phyloP scores from a whole-genome alignment of 441 rosid species.

The Bruguiera hainesii region DNA sequence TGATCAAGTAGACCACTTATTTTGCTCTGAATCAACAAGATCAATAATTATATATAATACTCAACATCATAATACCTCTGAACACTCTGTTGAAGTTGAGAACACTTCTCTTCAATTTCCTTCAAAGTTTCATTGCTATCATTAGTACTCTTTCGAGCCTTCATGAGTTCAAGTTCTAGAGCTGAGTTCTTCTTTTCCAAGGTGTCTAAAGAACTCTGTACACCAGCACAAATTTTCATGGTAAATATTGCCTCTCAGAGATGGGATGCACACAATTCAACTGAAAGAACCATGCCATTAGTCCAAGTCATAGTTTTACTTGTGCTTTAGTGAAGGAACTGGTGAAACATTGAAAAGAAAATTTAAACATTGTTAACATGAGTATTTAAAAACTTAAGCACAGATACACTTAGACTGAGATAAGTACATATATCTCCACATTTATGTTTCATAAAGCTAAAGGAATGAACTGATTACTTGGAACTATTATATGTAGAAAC shows the following conservation, averaged over 20 bases:
- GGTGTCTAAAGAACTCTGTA: constrained; percentile 63
- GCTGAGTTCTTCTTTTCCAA: constrained; percentile 67
- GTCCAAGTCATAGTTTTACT: background rate
- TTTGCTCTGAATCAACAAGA: constrained; percentile 1
- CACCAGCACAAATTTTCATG: background rate
- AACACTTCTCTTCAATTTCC: constrained; percentile 67
- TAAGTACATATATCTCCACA: no score
- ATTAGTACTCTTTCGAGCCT: constrained; percentile 49
- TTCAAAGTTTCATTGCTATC: constrained; percentile 53
- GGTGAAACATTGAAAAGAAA: no score
- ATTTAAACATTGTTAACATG: no score
- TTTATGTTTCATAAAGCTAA: background rate
- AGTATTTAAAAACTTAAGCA: no score
- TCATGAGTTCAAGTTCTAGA: constrained; percentile 65
- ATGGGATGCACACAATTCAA: background rate
- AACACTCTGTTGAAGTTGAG: constrained; percentile 66
- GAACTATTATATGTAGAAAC: constrained; percentile 7
- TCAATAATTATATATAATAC: background rate
- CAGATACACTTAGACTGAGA: no score
- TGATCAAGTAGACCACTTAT: background rate
- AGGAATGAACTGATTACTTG: background rate
- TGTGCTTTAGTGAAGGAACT: background rate
- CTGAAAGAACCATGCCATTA: background rate
- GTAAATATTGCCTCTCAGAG: background rate
- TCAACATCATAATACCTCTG: constrained; percentile 45